Base-by-base conservation (phyloP, 2,329 filamentous ascomycete genomes). In the Fusarium nelsonii region DNA sequence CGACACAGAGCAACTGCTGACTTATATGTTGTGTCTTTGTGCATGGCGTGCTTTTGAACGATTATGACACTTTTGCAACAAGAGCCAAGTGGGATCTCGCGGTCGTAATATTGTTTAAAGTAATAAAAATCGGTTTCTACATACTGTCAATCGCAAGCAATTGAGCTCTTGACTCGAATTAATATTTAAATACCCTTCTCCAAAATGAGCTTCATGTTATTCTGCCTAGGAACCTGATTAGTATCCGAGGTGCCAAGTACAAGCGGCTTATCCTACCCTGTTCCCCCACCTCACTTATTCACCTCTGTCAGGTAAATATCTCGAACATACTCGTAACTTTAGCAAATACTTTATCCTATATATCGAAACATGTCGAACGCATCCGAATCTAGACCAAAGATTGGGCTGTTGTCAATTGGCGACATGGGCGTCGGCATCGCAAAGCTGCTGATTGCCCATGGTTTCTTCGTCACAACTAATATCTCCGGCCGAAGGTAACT, bases 381-480 rank as follows among this genome's bases (percentile, higher is more conserved):
- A 16, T 6, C 18, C 3, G 10, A 60, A 2, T 23, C 60, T 10
- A 34, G 53, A 16, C 33, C 53, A 43, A 55, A 43, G 62, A 76
- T 87, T 37, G 84, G 82, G 58, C 81, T 87, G 58, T 72, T 87
- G 66, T 87, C 85, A 37, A 81, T 87, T 56, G 85, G 85, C 10
- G 84, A 86, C 68, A 87, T 87, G 85, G 85, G 85, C 50, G 77
- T 81, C 58, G 84, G 84, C 41, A 83, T 87, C 41, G 84, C 84
- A 61, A 81, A 78, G 62, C 74, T 86, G 9, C 78, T 87, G 14
- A 74, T 82, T 23, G 81, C 83, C 26, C 77, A 83, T 44, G 83
- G 83, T 15, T 86, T 85, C 65, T 63, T 79, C 7, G 84, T 87
- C n/a, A 79, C 81, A 14, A 87, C 84, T 12, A 86, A 85, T 66